Evolutionary conservation across 495 filamentous ascomycete species (phyloP), one percentile per base, ranked within the genome.

Genomic region (Daldinia decipiens): DNA sequence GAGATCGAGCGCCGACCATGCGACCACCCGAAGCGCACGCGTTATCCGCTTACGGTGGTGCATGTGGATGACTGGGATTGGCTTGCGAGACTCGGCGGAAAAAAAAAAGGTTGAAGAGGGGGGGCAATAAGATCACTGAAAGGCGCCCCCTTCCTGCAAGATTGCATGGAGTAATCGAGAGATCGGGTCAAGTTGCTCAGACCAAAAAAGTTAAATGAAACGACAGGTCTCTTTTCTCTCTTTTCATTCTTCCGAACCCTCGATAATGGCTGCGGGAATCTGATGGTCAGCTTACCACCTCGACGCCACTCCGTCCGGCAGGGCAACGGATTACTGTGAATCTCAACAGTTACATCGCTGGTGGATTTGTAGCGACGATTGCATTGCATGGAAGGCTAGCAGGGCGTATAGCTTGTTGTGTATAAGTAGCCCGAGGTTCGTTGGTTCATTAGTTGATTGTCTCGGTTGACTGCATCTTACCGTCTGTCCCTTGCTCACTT

Each of bases 151-250:
- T 72, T 72, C 69, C 70, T 73, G 70, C 70, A 73, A 73, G 65
- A 68, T 73, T 69, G 70, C 70, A 73, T 72, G 70, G 70, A 69
- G 70, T 62, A 62, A 66, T 73, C 61, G 63, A 65, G 65, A 73
- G 65, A 73, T 73, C 70, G 70, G 70, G 65, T 73, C 70, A 58
- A 73, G 70, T 73, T 73, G 70, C 70, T 73, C 70, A 73, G 65
- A 39, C 50, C 65, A 51, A 62, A 71, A 72, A 73, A 73, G 70
- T 62, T 73, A 73, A 73, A 73, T 68, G 70, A 73, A 73, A 73
- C 70, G 70, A 73, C 70, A 69, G 61, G 61, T 73, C 70, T 58
- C 26, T 59, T 73, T 65, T 57, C 21, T 62, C 15, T 40, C n/a
- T 11, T 19, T 47, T 9, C 32, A 5, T 45, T 50, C 43, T 39